These are phyloP conservation scores for Xerocomellus chrysenteron DNA, from an alignment of 768 basidiomycete species.

Conservation along the genomic window DNA sequence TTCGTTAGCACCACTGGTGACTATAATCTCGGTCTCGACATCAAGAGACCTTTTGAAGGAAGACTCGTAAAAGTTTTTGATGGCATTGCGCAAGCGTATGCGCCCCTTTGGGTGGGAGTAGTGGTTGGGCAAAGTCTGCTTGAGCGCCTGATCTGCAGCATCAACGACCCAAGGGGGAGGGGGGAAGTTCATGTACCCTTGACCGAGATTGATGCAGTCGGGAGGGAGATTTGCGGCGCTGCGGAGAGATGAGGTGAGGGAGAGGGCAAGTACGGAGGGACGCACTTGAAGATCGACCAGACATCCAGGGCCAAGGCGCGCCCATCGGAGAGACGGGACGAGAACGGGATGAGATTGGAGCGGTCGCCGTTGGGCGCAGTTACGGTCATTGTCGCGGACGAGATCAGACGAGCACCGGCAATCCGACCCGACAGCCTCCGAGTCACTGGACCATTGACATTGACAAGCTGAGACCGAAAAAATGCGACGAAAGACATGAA, in stretches of 20 bases:
- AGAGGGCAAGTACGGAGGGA: conserved; percentile 3
- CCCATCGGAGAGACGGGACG: conserved; percentile 71
- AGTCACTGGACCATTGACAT: too few relatives aligned
- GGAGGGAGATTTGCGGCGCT: conserved; percentile 86
- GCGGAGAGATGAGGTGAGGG: conserved; percentile 10
- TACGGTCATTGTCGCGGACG: background rate
- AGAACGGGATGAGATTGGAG: conserved; percentile 59
- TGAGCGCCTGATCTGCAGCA: conserved; percentile 70
- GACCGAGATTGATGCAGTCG: conserved; percentile 95
- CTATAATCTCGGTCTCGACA: conserved; percentile 84
- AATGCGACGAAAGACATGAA: background rate
- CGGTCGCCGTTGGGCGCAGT: conserved; percentile 32
- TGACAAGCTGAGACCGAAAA: background rate
- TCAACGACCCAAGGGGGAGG: conserved; percentile 79
- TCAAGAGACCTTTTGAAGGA: conserved; percentile 69
- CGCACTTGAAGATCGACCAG: conserved; percentile 88
- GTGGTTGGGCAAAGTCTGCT: conserved; percentile 66
- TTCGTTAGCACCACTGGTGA: conserved; percentile 97
- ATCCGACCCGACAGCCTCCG: background rate
- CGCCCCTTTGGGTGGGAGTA: conserved; percentile 92
- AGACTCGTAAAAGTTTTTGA: conserved; percentile 76
- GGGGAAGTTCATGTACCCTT: conserved; percentile 91
- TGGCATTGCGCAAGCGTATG: conserved; percentile 82
- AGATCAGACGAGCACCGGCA: background rate
- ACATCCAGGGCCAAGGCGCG: conserved; percentile 81